Percentiles rank a stretch among this genome's conserved stretches.
phyloP scores from a whole-genome alignment of 164 flowering plant genomes.

The Stephania cephalantha region DNA sequence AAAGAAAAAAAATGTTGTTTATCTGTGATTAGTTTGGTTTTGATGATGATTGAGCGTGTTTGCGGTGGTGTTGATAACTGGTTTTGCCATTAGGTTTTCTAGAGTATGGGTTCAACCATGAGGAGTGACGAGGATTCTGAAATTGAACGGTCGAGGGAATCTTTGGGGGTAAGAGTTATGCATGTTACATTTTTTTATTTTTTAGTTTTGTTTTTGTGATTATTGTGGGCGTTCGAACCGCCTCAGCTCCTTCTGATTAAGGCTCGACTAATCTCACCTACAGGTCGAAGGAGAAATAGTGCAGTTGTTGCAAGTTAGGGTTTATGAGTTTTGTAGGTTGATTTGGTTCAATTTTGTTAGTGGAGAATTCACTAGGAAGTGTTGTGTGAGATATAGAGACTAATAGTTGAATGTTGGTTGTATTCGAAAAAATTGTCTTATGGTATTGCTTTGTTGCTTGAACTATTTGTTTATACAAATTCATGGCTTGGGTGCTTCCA shows the following conservation, averaged over 20 bases:
- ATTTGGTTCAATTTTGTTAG: not conserved
- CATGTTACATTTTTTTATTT: not conserved
- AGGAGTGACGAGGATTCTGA: slow-evolving; percentile 6
- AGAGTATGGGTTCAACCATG: slow-evolving; percentile 8
- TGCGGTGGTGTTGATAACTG: not conserved
- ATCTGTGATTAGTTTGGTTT: not conserved
- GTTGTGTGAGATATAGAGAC: not conserved
- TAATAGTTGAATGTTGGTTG: too few species aligned
- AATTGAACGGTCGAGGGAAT: slow-evolving; percentile 4
- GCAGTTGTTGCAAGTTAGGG: too few species aligned
- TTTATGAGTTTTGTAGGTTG: not conserved
- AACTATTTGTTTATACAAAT: too few species aligned
- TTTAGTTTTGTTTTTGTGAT: too few species aligned
- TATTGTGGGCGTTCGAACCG: too few species aligned
- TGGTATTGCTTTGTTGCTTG: too few species aligned
- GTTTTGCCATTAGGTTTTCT: not conserved
- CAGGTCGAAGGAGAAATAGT: too few species aligned
- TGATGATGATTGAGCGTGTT: not conserved
- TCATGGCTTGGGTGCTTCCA: not conserved
- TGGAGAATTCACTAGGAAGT: not conserved
- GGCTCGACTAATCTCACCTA: too few species aligned
- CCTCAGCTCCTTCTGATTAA: too few species aligned
- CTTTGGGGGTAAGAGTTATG: slow-evolving; percentile 9
- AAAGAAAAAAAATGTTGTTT: too few species aligned
- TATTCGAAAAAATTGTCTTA: too few species aligned